These are phyloP conservation scores for Penicillium janthinellum DNA, from an alignment of 2,329 filamentous ascomycete genomes.

Conservation along the genomic window DNA sequence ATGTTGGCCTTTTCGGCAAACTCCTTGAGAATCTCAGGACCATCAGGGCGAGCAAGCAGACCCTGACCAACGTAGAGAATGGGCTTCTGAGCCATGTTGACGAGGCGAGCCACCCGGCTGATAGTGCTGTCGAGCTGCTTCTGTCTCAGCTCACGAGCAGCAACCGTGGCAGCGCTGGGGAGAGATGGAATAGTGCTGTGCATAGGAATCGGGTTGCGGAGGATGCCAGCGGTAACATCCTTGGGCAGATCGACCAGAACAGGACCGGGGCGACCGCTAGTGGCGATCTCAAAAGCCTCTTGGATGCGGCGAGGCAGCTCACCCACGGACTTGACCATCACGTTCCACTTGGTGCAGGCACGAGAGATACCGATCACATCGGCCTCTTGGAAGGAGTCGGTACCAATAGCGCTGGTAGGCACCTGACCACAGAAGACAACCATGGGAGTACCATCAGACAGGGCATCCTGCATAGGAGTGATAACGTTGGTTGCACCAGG, in stretches of 20 bases:
- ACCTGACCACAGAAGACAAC: slow-evolving; percentile 97
- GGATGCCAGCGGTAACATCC: slow-evolving; percentile 85
- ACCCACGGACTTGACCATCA: slow-evolving; percentile 94
- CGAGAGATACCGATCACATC: slow-evolving; percentile 92
- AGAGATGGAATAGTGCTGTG: slow-evolving; percentile 72
- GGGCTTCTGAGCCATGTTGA: slow-evolving; percentile 90
- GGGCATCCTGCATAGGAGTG: slow-evolving; percentile 93
- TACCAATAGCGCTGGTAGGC: slow-evolving; percentile 83
- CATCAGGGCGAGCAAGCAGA: slow-evolving; percentile 76
- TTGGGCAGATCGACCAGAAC: slow-evolving; percentile 96
- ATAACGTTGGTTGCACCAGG: slow-evolving; percentile 96
- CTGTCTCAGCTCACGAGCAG: slow-evolving; percentile 71
- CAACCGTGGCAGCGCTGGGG: slow-evolving; percentile 82
- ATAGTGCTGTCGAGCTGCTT: slow-evolving; percentile 75
- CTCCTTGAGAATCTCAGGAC: slow-evolving; percentile 76
- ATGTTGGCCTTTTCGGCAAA: slow-evolving; percentile 89
- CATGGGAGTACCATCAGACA: slow-evolving; percentile 93
- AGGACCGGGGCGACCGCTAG: slow-evolving; percentile 87
- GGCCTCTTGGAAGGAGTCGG: slow-evolving; percentile 95
- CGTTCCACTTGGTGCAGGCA: slow-evolving; percentile 98
- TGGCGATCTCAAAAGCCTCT: slow-evolving; percentile 97
- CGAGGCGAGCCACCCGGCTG: slow-evolving; percentile 72
- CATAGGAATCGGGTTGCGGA: slow-evolving; percentile 81
- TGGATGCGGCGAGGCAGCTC: slow-evolving; percentile 93
- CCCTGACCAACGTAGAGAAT: slow-evolving; percentile 95